phyloP scores from a whole-genome alignment of 148 eudicot species.

The Salicornia ramosissima region DNA sequence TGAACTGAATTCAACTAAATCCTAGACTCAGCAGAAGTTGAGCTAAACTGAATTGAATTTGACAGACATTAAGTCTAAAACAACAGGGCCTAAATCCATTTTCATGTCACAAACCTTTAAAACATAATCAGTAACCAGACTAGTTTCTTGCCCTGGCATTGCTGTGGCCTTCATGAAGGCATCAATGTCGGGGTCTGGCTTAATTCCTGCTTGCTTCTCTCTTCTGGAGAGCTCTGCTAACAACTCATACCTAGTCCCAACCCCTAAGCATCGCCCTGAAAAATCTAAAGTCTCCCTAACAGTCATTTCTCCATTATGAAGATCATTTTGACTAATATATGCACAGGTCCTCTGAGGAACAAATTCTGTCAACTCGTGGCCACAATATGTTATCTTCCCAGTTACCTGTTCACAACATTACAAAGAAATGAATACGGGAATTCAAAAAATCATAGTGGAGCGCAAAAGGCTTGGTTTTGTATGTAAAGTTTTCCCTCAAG shows the following conservation, averaged over 20 bases:
- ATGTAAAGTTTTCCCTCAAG: not conserved
- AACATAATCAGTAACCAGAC: slow-evolving; percentile 64
- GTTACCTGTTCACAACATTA: slow-evolving; percentile 27
- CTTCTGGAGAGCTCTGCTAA: slow-evolving; percentile 46
- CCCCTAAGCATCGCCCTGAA: slow-evolving; percentile 73
- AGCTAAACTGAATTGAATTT: too few species aligned
- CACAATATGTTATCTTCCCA: slow-evolving; percentile 76
- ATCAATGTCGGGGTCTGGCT: slow-evolving; percentile 72
- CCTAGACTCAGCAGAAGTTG: too few species aligned
- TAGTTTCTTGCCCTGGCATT: slow-evolving; percentile 52
- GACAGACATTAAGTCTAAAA: too few species aligned
- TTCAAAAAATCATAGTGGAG: not conserved
- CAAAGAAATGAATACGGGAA: not conserved
- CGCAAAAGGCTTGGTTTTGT: not conserved
- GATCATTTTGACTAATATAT: slow-evolving; percentile 71
- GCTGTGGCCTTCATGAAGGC: slow-evolving; percentile 75
- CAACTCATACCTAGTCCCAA: slow-evolving; percentile 58
- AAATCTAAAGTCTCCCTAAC: slow-evolving; percentile 82
- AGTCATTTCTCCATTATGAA: slow-evolving; percentile 82
- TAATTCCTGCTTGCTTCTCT: slow-evolving; percentile 61
- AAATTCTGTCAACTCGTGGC: slow-evolving; percentile 67
- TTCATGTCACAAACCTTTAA: slow-evolving; percentile 47
- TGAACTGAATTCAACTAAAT: too few species aligned
- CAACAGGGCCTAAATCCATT: too few species aligned
- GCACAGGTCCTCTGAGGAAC: slow-evolving; percentile 77